Evolutionary conservation across 78 protist genomes (phyloP).

Genomic region (Dictyostelium firmibasis): DNA sequence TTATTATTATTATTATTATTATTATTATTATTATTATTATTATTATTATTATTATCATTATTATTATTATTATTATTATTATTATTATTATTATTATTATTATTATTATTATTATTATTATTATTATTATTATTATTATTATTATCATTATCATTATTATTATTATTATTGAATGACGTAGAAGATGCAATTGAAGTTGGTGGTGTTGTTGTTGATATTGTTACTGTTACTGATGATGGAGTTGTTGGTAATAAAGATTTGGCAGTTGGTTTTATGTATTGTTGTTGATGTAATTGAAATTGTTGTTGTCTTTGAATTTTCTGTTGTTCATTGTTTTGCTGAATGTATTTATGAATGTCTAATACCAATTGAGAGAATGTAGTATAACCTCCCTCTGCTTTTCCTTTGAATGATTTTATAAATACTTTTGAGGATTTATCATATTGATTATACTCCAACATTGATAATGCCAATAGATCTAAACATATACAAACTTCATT

Average conservation of each 20-base stretch:
- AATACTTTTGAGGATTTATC: constrained; percentile 15
- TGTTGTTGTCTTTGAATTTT: not conserved
- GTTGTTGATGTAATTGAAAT: not conserved
- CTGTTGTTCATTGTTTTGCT: not conserved
- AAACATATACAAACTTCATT: constrained; percentile 75
- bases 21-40: too few species aligned
- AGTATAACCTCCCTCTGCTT: constrained; percentile 19
- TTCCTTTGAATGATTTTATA: constrained; percentile 27
- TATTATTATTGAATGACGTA: not conserved
- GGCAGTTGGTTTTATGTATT: not conserved
- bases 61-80: too few species aligned
- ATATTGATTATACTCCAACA: not conserved
- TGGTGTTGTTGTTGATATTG: not conserved
- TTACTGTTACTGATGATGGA: not conserved
- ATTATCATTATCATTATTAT: too few species aligned
- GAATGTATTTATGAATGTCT: not conserved
- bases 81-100: too few species aligned
- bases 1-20: too few species aligned
- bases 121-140: too few species aligned
- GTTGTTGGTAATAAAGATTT: not conserved
- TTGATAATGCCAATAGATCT: constrained; percentile 12
- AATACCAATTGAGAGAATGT: constrained; percentile 13
- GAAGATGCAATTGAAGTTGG: not conserved
- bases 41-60: too few species aligned
- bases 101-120: too few species aligned